These are phyloP conservation scores for Nepenthes mirabilis DNA, from an alignment of 148 eudicot species.

Conservation along the genomic window DNA sequence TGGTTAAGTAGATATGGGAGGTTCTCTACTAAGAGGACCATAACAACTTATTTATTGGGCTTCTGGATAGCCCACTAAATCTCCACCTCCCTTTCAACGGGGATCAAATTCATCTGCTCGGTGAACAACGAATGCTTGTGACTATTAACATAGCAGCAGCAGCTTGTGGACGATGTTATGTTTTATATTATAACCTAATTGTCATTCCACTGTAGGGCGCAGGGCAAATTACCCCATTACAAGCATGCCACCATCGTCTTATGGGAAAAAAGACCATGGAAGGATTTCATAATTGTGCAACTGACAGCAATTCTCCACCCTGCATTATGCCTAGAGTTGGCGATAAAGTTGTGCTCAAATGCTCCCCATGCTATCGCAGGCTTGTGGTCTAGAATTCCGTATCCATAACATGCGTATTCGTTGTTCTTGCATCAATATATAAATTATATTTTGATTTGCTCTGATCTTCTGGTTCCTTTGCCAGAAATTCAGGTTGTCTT, in stretches of 20 bases:
- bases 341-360: neutral
- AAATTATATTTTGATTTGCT: neutral
- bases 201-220: conserved; percentile 41
- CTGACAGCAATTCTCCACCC: neutral
- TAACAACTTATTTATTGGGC: too few relatives aligned
- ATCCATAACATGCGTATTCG: neutral
- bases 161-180: neutral
- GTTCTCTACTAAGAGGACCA: too few relatives aligned
- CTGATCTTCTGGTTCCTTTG: neutral
- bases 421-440: neutral
- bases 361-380: neutral
- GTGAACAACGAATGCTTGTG: neutral
- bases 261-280: conserved; percentile 69
- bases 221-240: conserved; percentile 43
- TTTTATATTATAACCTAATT: neutral
- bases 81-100: too few relatives aligned
- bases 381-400: neutral
- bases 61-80: too few relatives aligned
- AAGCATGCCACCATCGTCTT: conserved; percentile 52
- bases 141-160: neutral
- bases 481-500: neutral
- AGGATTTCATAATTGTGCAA: conserved; percentile 33
- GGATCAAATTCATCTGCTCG: neutral
- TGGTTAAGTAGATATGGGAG: too few relatives aligned
- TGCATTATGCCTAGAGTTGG: neutral